These are phyloP conservation scores for Suillus brevipes DNA, from an alignment of 768 basidiomycete species.

Conservation along the genomic window DNA sequence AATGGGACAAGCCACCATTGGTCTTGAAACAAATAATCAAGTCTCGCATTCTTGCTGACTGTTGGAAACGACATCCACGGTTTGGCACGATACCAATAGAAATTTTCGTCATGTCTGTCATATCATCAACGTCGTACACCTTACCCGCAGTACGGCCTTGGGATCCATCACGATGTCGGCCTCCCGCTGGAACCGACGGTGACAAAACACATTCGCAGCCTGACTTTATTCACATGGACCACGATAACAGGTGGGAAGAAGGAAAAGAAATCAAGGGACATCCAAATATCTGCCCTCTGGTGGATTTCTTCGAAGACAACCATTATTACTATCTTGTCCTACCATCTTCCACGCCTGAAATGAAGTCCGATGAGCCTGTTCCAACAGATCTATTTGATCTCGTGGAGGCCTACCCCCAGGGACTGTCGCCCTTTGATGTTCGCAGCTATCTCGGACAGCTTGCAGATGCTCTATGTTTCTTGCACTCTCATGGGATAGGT, in stretches of 20 bases:
- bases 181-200: constrained; percentile 23
- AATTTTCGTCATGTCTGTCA: constrained; percentile 90
- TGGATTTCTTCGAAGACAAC: constrained; percentile 96
- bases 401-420: constrained; percentile 86
- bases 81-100: constrained; percentile 98
- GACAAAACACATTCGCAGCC: background rate
- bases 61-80: constrained; percentile 97
- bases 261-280: constrained; percentile 81
- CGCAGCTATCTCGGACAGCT: constrained; percentile 91
- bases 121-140: constrained; percentile 78
- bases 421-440: constrained; percentile 71
- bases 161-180: constrained; percentile 63
- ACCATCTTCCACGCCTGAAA: constrained; percentile 70
- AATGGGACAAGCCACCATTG: constrained; percentile 63
- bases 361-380: constrained; percentile 48
- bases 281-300: constrained; percentile 90
- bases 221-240: background rate
- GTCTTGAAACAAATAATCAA: constrained; percentile 99
- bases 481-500: constrained; percentile 93
- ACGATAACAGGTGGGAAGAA: constrained; percentile 57
- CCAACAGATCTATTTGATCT: constrained; percentile 92
- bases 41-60: constrained; percentile 96
- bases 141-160: constrained; percentile 80
- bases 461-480: constrained; percentile 84
- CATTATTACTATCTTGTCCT: constrained; percentile 96